Evolutionary conservation across 1,139 yeast species (phyloP).

Genomic region (Taphrina sp.): DNA sequence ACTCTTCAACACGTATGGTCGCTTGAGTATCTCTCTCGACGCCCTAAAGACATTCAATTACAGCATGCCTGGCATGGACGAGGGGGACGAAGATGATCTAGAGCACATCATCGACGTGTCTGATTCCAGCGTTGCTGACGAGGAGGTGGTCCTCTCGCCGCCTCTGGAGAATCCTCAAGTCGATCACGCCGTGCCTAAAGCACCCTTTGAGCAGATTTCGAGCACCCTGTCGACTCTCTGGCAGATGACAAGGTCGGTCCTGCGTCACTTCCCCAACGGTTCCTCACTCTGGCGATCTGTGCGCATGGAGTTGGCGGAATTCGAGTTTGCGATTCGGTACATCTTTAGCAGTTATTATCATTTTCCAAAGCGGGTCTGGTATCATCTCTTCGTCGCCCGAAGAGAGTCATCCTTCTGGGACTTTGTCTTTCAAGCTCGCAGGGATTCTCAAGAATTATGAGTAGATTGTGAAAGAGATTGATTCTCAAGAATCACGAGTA

Average conservation of each 20-base stretch:
- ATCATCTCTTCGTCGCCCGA: constrained; percentile 14
- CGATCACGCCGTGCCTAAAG: constrained; percentile 18
- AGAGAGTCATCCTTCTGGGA: constrained; percentile 15
- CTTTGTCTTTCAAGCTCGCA: constrained; percentile 3
- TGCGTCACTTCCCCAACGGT: background rate
- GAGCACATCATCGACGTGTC: constrained; percentile 12
- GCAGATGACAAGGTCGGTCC: background rate
- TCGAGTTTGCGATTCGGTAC: constrained; percentile 62
- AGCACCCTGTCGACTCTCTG: background rate
- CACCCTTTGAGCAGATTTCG: constrained; percentile 4
- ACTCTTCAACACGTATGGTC: constrained; percentile 83
- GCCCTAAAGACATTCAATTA: constrained; percentile 69
- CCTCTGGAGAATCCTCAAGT: constrained; percentile 10
- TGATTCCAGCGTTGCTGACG: constrained; percentile 2
- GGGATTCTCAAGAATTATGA: constrained; percentile 9
- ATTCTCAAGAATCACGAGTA: background rate
- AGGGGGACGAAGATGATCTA: background rate
- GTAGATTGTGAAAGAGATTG: background rate
- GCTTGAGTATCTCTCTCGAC: constrained; percentile 78
- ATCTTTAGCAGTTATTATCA: constrained; percentile 63
- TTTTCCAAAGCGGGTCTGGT: constrained; percentile 60
- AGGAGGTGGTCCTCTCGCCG: constrained; percentile 15
- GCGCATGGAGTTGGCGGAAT: constrained; percentile 53
- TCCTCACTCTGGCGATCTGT: constrained; percentile 5
- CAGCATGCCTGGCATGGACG: constrained; percentile 11